Percentiles rank a stretch among this genome's conserved stretches.
Evolutionary conservation across 805 yeast species (phyloP).

Genomic region (Maudiozyma pseudohumilis): DNA sequence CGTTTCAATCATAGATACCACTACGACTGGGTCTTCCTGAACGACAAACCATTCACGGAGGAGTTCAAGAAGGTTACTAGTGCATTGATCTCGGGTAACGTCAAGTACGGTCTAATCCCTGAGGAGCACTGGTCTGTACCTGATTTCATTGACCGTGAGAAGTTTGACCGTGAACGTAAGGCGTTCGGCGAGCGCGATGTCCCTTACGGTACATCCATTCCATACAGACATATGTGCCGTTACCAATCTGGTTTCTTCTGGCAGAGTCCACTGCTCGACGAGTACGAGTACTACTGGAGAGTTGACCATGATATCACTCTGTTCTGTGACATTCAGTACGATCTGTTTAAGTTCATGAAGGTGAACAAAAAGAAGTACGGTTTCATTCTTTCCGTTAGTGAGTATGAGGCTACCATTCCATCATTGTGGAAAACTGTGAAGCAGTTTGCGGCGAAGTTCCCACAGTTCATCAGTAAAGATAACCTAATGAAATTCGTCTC

Average conservation of each 20-base stretch:
- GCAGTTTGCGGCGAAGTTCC: slow-evolving; percentile 37
- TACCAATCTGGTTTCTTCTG: slow-evolving; percentile 47
- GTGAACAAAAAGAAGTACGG: slow-evolving; percentile 51
- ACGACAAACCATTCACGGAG: slow-evolving; percentile 53
- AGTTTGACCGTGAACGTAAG: slow-evolving; percentile 37
- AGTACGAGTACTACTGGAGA: slow-evolving; percentile 67
- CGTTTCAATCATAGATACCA: slow-evolving; percentile 52
- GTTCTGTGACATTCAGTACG: slow-evolving; percentile 52
- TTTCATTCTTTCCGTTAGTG: slow-evolving; percentile 56
- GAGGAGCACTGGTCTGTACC: slow-evolving; percentile 65
- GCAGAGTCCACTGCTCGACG: slow-evolving; percentile 44
- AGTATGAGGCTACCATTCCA: slow-evolving; percentile 51
- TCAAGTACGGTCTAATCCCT: slow-evolving; percentile 54
- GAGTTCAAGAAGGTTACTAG: slow-evolving; percentile 43
- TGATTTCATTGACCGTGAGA: slow-evolving; percentile 45
- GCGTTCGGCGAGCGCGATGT: slow-evolving; percentile 37
- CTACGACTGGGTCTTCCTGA: slow-evolving; percentile 75
- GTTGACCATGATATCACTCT: slow-evolving; percentile 61
- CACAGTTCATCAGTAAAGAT: slow-evolving; percentile 34
- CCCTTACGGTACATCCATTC: slow-evolving; percentile 48
- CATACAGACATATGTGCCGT: slow-evolving; percentile 62
- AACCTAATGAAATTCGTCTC: slow-evolving; percentile 56
- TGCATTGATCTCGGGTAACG: slow-evolving; percentile 47
- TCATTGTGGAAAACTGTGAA: slow-evolving; percentile 51
- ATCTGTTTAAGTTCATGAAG: slow-evolving; percentile 51